phyloP scores from a whole-genome alignment of 208 protist species.

The Lotmaria passim region DNA sequence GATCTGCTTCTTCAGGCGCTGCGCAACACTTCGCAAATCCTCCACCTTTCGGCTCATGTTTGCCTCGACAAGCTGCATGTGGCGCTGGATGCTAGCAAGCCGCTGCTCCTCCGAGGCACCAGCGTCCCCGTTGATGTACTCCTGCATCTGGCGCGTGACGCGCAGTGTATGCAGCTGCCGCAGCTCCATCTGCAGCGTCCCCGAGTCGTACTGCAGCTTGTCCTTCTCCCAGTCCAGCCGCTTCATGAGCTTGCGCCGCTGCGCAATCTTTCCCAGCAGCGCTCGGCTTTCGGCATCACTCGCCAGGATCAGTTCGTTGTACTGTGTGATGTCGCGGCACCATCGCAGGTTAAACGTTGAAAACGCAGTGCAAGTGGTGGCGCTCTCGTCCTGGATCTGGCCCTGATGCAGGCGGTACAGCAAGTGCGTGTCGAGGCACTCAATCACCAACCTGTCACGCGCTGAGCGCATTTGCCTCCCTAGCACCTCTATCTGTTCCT shows the following conservation, averaged over 20 bases:
- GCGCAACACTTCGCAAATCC: slow-evolving; percentile 61
- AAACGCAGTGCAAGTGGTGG: slow-evolving; percentile 84
- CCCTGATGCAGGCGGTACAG: slow-evolving; percentile 89
- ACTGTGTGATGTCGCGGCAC: slow-evolving; percentile 59
- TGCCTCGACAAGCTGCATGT: slow-evolving; percentile 71
- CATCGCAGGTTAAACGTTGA: slow-evolving; percentile 76
- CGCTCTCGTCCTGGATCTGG: slow-evolving; percentile 93
- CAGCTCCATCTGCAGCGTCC: slow-evolving; percentile 87
- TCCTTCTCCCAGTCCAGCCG: slow-evolving; percentile 75
- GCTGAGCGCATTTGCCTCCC: slow-evolving; percentile 31
- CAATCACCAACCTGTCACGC: slow-evolving; percentile 32
- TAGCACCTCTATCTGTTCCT: slow-evolving; percentile 29
- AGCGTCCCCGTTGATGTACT: slow-evolving; percentile 86
- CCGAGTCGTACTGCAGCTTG: slow-evolving; percentile 74
- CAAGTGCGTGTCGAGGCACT: slow-evolving; percentile 67
- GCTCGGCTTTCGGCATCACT: slow-evolving; percentile 78
- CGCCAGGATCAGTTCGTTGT: slow-evolving; percentile 85
- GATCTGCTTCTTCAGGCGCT: slow-evolving; percentile 69
- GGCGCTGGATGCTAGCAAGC: slow-evolving; percentile 68
- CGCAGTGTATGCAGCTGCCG: slow-evolving; percentile 93
- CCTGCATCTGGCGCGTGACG: slow-evolving; percentile 96
- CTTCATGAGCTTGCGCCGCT: slow-evolving; percentile 85
- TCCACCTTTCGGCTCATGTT: slow-evolving; percentile 82
- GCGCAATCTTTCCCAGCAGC: slow-evolving; percentile 79
- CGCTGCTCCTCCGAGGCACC: slow-evolving; percentile 64